Percentiles rank a stretch among this genome's conserved stretches.
phyloP scores from a whole-genome alignment of 1,139 yeast species.

The Kluyveromyces sp. region DNA sequence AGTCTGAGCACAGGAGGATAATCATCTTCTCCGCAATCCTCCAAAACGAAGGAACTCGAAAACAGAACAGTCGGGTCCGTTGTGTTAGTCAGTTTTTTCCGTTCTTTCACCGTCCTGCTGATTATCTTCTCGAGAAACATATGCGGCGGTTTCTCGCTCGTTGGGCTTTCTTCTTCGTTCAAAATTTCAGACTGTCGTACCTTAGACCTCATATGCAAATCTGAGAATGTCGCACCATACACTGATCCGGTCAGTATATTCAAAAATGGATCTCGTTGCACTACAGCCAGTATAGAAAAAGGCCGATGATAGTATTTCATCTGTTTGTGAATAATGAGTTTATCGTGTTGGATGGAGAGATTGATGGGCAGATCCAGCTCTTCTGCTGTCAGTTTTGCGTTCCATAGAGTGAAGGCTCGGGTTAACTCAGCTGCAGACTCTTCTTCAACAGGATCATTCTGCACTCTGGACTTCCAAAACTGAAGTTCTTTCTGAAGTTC shows the following conservation, averaged over 20 bases:
- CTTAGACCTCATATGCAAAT: background rate
- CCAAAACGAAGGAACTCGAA: background rate
- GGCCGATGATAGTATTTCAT: slow-evolving; percentile 7
- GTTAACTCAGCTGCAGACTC: background rate
- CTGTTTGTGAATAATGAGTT: slow-evolving; percentile 6
- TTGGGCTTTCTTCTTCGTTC: background rate
- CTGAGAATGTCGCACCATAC: slow-evolving; percentile 4
- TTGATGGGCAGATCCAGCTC: background rate
- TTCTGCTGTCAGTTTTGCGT: background rate
- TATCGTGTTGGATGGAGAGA: slow-evolving; percentile 6
- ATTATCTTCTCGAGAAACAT: slow-evolving; percentile 3
- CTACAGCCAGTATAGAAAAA: slow-evolving; percentile 5
- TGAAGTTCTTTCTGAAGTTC: slow-evolving; percentile 7
- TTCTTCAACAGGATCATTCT: background rate
- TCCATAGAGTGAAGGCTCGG: background rate
- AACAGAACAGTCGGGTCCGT: slow-evolving; percentile 2
- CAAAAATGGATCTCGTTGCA: slow-evolving; percentile 8
- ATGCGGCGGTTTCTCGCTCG: slow-evolving; percentile 1
- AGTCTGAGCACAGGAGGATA: slow-evolving; percentile 2
- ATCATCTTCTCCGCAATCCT: slow-evolving; percentile 1
- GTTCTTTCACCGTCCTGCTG: background rate
- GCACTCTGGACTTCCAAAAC: slow-evolving; percentile 6
- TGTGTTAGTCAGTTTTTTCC: background rate
- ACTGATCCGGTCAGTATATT: slow-evolving; percentile 7
- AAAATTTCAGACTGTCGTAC: background rate